Conservation (phyloP, 2,329 filamentous ascomycete species). For the Penicillium expansum region DNA sequence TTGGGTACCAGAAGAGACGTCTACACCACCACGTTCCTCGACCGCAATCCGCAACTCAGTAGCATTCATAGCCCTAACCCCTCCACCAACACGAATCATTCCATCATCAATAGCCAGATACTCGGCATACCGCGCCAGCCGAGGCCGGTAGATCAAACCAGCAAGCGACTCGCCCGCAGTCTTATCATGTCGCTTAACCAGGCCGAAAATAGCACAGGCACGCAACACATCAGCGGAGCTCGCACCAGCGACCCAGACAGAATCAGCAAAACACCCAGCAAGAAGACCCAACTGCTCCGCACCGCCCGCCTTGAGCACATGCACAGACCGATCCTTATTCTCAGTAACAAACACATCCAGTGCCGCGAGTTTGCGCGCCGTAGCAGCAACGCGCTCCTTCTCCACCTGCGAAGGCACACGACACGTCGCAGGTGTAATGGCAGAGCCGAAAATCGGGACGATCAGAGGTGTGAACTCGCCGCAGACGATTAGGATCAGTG, state of each 20-base stretch:
- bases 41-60: constrained; percentile 70
- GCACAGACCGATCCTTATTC: constrained; percentile 12
- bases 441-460: constrained; percentile 66
- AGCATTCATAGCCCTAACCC: constrained; percentile 55
- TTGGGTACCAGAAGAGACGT: constrained; percentile 23
- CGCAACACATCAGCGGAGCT: constrained; percentile 27
- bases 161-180: constrained; percentile 39
- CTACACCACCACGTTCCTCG: constrained; percentile 61
- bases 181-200: constrained; percentile 37
- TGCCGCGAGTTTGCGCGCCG: constrained; percentile 42
- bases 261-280: constrained; percentile 22
- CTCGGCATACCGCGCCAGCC: constrained; percentile 54
- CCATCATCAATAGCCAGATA: constrained; percentile 70
- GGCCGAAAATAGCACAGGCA: constrained; percentile 37
- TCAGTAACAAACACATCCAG: constrained; percentile 23
- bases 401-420: constrained; percentile 73
- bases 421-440: constrained; percentile 75
- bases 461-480: constrained; percentile 85
- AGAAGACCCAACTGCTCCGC: constrained; percentile 33
- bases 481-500: constrained; percentile 69
- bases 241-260: constrained; percentile 21
- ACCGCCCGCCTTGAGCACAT: constrained; percentile 14
- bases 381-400: constrained; percentile 52
- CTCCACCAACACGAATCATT: constrained; percentile 64
- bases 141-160: constrained; percentile 50